Evolutionary conservation across 2,329 filamentous ascomycete species (phyloP), one percentile per base, ranked within the genome.

Genomic region (Fusarium graminum): DNA sequence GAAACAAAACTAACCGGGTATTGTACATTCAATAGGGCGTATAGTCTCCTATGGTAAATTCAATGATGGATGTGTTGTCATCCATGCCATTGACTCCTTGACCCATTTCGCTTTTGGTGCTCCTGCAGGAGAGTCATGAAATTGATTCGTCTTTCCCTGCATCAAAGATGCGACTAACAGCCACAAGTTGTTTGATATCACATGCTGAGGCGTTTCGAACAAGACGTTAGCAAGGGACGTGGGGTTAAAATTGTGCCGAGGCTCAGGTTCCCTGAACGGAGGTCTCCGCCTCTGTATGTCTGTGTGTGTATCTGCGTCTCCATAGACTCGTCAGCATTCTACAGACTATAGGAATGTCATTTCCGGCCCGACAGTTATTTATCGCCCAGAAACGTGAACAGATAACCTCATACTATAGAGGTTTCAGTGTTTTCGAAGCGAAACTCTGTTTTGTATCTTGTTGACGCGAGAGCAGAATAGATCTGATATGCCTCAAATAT

Each of bases 141-240:
- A 56, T 22, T 63, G 51, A 63, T 63, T 63, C 58, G 58, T 40
- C 43, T 57, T 22, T 19, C 28, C 59, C 57, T 63, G 59, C 49
- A 59, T 54, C 57, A 40, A 63, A 52, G 50, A 51, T 67, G 58
- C 56, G 45, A 60, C 59, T 68, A 52, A 59, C 57, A 50, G 44
- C 59, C 36, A 30, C 25, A 44, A 50, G 34, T 45, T 52, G 39
- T 42, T 68, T 54, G 59, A 65, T 63, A 41, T 68, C 65, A 67
- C 65, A 68, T 67, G 65, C 60, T 41, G 32, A 14, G 52, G 38
- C 32, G 46, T 46, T 43, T 43, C 36, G 42, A 34, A 51, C 39
- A 43, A 38, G 22, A 19, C 28, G 42, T 39, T 41, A 39, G 17
- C 34, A 46, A 34, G 41, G 25, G 36, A 38, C 41, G 60, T 65